Evolutionary conservation across 176 grass and related monocot genomes (phyloP).

Genomic region (Thinopyrum elongatum): DNA sequence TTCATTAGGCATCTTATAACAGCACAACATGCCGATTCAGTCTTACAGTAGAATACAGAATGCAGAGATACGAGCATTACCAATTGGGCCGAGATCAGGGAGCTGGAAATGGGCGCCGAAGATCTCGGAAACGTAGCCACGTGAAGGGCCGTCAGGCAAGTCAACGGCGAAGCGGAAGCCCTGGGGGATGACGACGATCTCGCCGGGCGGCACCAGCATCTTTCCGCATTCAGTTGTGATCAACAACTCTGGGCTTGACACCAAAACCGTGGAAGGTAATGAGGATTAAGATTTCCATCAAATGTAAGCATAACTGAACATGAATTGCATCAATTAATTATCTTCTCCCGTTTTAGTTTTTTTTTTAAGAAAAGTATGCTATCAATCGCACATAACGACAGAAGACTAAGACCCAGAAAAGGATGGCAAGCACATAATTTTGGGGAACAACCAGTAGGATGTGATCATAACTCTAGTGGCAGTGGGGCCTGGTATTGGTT

Average conservation of each 20-base stretch:
- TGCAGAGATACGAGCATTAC: constrained; percentile 20
- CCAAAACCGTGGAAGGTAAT: constrained; percentile 21
- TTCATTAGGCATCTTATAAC: neutral
- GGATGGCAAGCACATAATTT: neutral
- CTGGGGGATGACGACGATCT: constrained; percentile 90
- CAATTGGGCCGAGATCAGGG: constrained; percentile 90
- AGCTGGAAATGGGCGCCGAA: constrained; percentile 92
- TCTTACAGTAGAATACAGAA: neutral
- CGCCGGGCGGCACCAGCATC: constrained; percentile 68
- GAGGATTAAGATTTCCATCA: neutral
- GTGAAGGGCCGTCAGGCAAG: constrained; percentile 75
- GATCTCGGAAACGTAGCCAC: constrained; percentile 88
- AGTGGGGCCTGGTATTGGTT: neutral
- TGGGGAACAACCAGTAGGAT: neutral
- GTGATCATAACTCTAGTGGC: neutral
- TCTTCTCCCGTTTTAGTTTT: neutral
- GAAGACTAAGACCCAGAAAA: neutral
- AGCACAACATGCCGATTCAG: neutral
- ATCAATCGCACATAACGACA: neutral
- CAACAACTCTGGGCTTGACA: constrained; percentile 71
- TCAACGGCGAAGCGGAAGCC: constrained; percentile 80
- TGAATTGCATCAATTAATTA: neutral
- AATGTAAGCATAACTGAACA: neutral
- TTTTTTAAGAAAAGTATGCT: neutral
- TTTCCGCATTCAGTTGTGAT: constrained; percentile 93